phyloP scores from a whole-genome alignment of 805 yeast genomes.

The Candida peoriensis region DNA sequence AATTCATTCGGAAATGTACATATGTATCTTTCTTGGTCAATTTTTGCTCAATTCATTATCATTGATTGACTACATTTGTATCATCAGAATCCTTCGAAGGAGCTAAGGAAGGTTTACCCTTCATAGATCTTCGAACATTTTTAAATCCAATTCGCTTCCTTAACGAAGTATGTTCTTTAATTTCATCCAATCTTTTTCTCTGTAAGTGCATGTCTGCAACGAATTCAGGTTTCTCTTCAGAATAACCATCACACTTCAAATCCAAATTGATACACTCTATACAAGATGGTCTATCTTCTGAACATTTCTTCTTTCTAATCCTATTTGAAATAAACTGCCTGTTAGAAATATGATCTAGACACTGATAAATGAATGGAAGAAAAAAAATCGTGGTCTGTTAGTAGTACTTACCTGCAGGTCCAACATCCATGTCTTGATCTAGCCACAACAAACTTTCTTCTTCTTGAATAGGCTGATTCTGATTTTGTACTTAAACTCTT shows the following conservation, averaged over 20 bases:
- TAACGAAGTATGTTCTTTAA: conserved; percentile 40
- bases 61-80: no score
- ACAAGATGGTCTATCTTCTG: conserved; percentile 61
- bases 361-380: background rate
- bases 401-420: no score
- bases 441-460: conserved; percentile 16
- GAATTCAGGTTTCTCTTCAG: conserved; percentile 45
- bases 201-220: conserved; percentile 40
- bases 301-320: conserved; percentile 65
- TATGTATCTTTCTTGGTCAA: background rate
- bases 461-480: no score
- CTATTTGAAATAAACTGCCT: no score
- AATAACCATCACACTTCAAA: conserved; percentile 54
- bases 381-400: conserved; percentile 2
- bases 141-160: conserved; percentile 34
- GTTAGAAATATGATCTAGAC: background rate
- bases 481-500: no score
- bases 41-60: no score
- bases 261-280: conserved; percentile 52
- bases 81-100: background rate
- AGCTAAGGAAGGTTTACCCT: background rate
- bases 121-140: conserved; percentile 3
- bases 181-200: conserved; percentile 43
- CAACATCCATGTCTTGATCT: conserved; percentile 66
- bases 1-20: no score